phyloP scores from a whole-genome alignment of 2,329 filamentous ascomycete genomes.

The Chaetomiaceae sp. region DNA sequence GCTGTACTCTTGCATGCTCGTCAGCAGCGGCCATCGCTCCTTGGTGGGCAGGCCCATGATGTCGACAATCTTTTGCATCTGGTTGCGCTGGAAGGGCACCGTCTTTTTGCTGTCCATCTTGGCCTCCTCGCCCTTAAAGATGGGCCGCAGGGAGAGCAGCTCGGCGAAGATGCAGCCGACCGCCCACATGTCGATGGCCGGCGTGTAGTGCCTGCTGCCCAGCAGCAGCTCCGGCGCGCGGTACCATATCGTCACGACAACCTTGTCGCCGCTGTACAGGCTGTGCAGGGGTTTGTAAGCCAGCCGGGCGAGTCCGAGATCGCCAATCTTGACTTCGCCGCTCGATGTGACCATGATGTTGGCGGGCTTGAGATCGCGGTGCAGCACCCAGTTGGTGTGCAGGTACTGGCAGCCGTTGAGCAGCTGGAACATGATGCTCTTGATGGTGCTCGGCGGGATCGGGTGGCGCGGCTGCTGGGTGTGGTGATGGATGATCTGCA shows the following conservation, averaged over 20 bases:
- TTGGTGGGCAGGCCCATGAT: conserved; percentile 89
- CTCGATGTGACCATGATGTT: conserved; percentile 96
- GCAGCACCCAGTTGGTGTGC: conserved; percentile 94
- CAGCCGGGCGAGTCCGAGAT: conserved; percentile 83
- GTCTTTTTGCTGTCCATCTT: conserved; percentile 99
- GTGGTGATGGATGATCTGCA: conserved; percentile 98
- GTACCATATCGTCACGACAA: conserved; percentile 99
- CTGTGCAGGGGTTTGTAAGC: conserved; percentile 93
- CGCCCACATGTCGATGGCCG: conserved; percentile 95
- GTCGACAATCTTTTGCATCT: conserved; percentile 99
- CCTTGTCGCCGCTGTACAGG: conserved; percentile 91
- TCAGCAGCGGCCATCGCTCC: conserved; percentile 80
- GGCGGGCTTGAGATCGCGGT: conserved; percentile 93
- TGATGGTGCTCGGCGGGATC: conserved; percentile 83
- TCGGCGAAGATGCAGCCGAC: conserved; percentile 98
- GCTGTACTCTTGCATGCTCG: conserved; percentile 79
- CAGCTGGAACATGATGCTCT: conserved; percentile 92
- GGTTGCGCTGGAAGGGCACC: conserved; percentile 93
- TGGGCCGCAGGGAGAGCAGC: conserved; percentile 80
- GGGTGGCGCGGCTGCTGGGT: conserved; percentile 82
- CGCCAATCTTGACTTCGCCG: conserved; percentile 91
- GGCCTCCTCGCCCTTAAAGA: conserved; percentile 97
- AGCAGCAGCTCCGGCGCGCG: conserved; percentile 90
- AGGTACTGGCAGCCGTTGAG: conserved; percentile 93
- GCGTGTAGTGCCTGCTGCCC: conserved; percentile 92